Base-by-base conservation (phyloP, 2,329 filamentous ascomycete species). In the Sporothrix mexicana region DNA sequence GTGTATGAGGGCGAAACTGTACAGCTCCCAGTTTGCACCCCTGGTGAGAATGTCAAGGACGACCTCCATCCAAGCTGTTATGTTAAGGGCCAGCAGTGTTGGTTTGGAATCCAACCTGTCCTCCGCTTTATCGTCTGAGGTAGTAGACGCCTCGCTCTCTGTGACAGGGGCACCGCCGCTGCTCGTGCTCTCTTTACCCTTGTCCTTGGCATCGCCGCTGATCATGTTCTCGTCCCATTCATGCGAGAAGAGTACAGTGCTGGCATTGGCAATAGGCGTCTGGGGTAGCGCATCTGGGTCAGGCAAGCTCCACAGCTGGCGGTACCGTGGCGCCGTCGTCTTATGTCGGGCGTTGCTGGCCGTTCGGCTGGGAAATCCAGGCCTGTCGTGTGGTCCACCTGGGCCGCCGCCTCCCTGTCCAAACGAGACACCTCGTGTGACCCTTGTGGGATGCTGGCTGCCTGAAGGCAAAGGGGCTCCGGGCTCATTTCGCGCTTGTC, bases 1-100 rank as follows among this genome's bases (percentile, higher is more conserved):
- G 80, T 97, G 93, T 6, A 94, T 92, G 43, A 99, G 85, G 20
- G 95, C 88, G 79, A 95, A 98, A 81, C 93, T 95, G 84, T 97
- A 97, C 1, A 97, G 85, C 79, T 98, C 94, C 95, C 95, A 98
- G 74, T 96, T 91, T 66, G 89, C 88, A 55, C 91, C 92, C 72
- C 90, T 87, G 76, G 92, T 89, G 59, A 97, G 83, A n/a, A 96
- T 83, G n/a, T 86, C 85, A 36, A 93, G 88, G 51, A 97, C 85
- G 12, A 90, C 86, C 75, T 95, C 92, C n/a, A 97, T 85, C 92
- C 94, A 97, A 55, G 86, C 81, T 15, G 86, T 85, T 64, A 92
- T 86, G 71, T 89, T 87, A 71, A 94, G 82, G 8, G 61, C 70
- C 86, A 69, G 30, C 2, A 61, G 17, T 3, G 62, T 20, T 17